Percentiles rank a stretch among this genome's conserved stretches.
Conservation (phyloP, 306 rosid species). For the Citrullus amarus region DNA sequence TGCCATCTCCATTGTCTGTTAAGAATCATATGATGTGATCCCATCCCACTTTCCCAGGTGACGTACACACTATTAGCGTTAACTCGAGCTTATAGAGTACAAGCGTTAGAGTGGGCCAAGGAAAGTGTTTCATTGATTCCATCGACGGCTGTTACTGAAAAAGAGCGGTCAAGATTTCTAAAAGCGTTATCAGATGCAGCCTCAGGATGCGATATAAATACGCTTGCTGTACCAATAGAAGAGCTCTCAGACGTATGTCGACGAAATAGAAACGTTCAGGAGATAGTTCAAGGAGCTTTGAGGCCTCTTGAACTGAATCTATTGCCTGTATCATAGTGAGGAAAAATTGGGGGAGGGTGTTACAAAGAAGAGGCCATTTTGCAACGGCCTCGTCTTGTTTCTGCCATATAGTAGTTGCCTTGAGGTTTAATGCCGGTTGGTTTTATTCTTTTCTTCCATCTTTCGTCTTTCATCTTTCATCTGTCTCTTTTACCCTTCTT, state of each 20-base stretch:
- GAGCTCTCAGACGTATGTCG: slow-evolving; percentile 94
- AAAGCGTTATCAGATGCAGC: slow-evolving; percentile 79
- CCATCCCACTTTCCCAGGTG: slow-evolving; percentile 36
- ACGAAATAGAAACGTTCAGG: slow-evolving; percentile 83
- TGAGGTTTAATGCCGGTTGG: not conserved
- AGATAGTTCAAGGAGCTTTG: slow-evolving; percentile 95
- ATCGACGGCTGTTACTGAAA: slow-evolving; percentile 69
- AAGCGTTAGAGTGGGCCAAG: slow-evolving; percentile 82
- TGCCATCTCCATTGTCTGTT: not conserved
- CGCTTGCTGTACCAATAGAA: slow-evolving; percentile 46
- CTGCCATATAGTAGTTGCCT: slow-evolving; percentile 27
- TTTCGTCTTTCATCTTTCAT: not conserved
- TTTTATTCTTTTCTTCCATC: not conserved
- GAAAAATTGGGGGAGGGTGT: slow-evolving; percentile 16
- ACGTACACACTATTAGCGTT: slow-evolving; percentile 65
- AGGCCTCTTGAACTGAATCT: slow-evolving; percentile 79
- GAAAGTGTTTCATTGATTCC: slow-evolving; percentile 65
- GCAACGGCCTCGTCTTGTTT: slow-evolving; percentile 39
- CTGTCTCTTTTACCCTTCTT: not conserved
- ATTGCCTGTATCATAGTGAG: slow-evolving; percentile 48
- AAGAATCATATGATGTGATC: slow-evolving; percentile 2
- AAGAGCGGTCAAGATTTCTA: slow-evolving; percentile 72
- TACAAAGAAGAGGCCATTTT: slow-evolving; percentile 54
- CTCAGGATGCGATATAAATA: slow-evolving; percentile 51
- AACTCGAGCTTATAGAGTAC: slow-evolving; percentile 56